Conservation (phyloP, 1,284 basidiomycete genomes). For the Moniliophthora roreri region DNA sequence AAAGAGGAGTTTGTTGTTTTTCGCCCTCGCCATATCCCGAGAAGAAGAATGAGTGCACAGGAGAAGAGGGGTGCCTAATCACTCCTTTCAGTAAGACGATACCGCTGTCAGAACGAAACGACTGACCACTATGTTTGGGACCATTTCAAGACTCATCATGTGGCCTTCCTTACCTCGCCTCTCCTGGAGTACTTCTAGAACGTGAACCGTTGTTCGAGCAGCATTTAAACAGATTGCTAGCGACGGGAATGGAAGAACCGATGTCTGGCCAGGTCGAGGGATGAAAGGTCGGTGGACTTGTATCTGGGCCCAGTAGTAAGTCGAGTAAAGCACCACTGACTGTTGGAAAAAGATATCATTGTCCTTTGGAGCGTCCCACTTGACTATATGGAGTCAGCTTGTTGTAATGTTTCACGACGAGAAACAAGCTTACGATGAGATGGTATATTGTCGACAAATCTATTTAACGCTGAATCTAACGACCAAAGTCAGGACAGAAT, state of each 20-base stretch:
- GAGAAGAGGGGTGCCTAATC: constrained; percentile 50
- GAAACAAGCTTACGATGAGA: constrained; percentile 48
- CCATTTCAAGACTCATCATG: constrained; percentile 7
- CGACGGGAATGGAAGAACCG: constrained; percentile 63
- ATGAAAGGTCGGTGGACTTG: constrained; percentile 83
- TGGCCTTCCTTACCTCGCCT: constrained; percentile 22
- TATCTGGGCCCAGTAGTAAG: constrained; percentile 76
- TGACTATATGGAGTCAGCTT: constrained; percentile 39
- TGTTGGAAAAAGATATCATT: constrained; percentile 65
- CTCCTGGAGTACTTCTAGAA: constrained; percentile 55
- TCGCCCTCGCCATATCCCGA: constrained; percentile 76
- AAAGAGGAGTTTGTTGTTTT: constrained; percentile 44
- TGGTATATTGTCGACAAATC: constrained; percentile 74
- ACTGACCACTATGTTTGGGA: constrained; percentile 43
- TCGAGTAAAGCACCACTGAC: constrained; percentile 63
- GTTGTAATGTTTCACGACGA: not conserved
- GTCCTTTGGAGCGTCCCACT: constrained; percentile 71
- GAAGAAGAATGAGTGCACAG: constrained; percentile 65
- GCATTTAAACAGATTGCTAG: constrained; percentile 87
- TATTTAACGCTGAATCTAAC: constrained; percentile 68
- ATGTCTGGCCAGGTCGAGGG: constrained; percentile 58
- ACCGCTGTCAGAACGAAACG: not conserved
- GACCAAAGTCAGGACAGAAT: no score
- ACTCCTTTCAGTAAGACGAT: not conserved
- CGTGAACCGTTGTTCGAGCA: constrained; percentile 74